Base-by-base conservation (phyloP, 164 flowering plant species). In the Dillenia turbinata region DNA sequence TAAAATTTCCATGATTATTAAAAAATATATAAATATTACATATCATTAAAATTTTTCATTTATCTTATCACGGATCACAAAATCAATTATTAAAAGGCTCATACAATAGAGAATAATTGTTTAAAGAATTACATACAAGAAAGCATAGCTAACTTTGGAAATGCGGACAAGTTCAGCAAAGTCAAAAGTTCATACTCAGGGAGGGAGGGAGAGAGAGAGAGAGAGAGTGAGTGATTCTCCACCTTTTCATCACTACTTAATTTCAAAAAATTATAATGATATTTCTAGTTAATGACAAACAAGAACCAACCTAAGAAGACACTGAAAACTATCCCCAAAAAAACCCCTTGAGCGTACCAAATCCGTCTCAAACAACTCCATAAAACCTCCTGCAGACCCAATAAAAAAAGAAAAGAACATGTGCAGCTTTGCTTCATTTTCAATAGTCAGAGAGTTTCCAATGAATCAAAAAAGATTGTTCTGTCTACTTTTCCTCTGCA, bases 161-260 rank as follows among this genome's bases (percentile, higher is more conserved):
- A 33, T 33, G 40, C 40, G 40, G 4, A 5, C 40, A 5, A 33
- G 7, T 6, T 33, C 40, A 4, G 40, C 22, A 19, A 5, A 33
- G 6, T 33, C 7, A 33, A 33, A 33, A 33, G 0, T 33, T 33
- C 40, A 33, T 5, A 33, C 5, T 33, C 33, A 26, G 5, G 33
- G 40, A 5, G 7, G 0, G 40, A 33, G 40, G 5, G 40, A 33
- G 40, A 33, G 40, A 33, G 40, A 33, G 40, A 33, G 33, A 26
- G 33, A 26, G 33, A 26, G 33, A 26, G 33, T 1, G 33, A 26
- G 5, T 0, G 40, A 33, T 5, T 33, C 49, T 16, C 74, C 72
- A 69, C 64, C 46, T 63, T 59, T 60, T 62, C 62, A 54, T 64
- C 72, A 60, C 66, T 54, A 47, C 68, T 26, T 52, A 57, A 64